These are phyloP conservation scores for Coleophoma cylindrospora DNA, from an alignment of 2,329 filamentous ascomycete species.

Conservation along the genomic window DNA sequence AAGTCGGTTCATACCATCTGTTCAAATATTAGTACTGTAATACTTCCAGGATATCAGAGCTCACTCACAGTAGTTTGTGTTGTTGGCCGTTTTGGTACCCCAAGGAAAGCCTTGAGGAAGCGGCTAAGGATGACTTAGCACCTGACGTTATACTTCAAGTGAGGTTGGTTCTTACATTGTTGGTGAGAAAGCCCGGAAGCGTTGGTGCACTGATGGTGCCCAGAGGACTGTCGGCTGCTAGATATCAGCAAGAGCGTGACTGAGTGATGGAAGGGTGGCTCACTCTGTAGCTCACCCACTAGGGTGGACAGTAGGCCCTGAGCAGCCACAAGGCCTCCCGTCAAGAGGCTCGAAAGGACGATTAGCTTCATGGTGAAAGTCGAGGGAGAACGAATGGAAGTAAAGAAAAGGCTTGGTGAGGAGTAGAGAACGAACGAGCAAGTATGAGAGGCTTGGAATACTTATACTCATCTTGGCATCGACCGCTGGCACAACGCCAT, in stretches of 20 bases:
- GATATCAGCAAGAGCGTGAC: background rate
- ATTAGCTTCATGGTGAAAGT: background rate
- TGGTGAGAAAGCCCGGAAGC: background rate
- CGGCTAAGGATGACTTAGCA: background rate
- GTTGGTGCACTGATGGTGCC: background rate
- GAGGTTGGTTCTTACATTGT: background rate
- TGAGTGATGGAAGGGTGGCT: too few relatives aligned
- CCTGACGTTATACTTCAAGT: background rate
- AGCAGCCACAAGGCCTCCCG: background rate
- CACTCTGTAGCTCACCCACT: background rate
- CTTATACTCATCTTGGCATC: too few relatives aligned
- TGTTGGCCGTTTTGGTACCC: slow-evolving; percentile 1
- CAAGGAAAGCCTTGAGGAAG: slow-evolving; percentile 2
- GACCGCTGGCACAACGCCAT: too few relatives aligned
- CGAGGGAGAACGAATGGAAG: background rate
- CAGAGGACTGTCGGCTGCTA: background rate
- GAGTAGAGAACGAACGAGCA: too few relatives aligned
- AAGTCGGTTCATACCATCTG: background rate
- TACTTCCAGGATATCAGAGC: background rate
- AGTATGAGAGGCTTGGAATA: too few relatives aligned
- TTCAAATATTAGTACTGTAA: background rate
- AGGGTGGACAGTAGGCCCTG: background rate
- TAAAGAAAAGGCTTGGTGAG: too few relatives aligned
- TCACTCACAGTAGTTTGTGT: background rate
- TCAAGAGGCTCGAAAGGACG: background rate